A percentile compares a stretch with the other conserved stretches of the same genome.
Conservation (phyloP, 768 basidiomycete genomes). For the Holtermanniella nyarrowii region DNA sequence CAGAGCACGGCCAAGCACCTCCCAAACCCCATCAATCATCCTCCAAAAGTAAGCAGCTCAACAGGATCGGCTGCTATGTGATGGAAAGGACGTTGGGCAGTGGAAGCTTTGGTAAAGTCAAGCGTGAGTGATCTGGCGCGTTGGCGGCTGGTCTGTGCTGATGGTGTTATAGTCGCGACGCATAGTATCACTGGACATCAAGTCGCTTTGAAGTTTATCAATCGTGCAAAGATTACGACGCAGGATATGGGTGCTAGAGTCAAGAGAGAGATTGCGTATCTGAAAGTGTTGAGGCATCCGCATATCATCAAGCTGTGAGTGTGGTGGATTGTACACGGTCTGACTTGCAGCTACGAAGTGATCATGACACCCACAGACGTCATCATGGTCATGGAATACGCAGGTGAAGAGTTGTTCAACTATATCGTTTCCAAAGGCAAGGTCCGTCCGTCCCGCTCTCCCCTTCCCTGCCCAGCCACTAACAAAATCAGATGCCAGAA, state of each 20-base stretch:
- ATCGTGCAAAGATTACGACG: conserved; percentile 81
- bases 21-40: conserved; percentile 4
- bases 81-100: conserved; percentile 82
- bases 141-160: background rate
- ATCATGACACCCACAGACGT: conserved; percentile 92
- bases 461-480: too few relatives aligned
- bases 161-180: conserved; percentile 59
- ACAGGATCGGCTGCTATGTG: conserved; percentile 82
- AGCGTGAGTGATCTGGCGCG: conserved; percentile 56
- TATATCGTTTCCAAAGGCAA: conserved; percentile 86
- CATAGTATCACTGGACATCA: conserved; percentile 90
- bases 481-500: conserved; percentile 65
- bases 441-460: conserved; percentile 18
- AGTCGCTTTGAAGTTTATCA: conserved; percentile 97
- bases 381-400: conserved; percentile 95
- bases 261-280: conserved; percentile 91
- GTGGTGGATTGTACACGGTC: conserved; percentile 44
- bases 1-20: conserved; percentile 1
- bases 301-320: conserved; percentile 94
- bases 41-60: conserved; percentile 43
- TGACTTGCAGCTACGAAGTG: conserved; percentile 53
- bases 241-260: conserved; percentile 88
- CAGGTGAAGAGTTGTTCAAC: conserved; percentile 93
- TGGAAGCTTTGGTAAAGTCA: conserved; percentile 97
- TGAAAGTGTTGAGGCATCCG: conserved; percentile 83